Evolutionary conservation across 2,329 filamentous ascomycete species (phyloP), one percentile per base, ranked within the genome.

Genomic region (Ascochyta fabae): DNA sequence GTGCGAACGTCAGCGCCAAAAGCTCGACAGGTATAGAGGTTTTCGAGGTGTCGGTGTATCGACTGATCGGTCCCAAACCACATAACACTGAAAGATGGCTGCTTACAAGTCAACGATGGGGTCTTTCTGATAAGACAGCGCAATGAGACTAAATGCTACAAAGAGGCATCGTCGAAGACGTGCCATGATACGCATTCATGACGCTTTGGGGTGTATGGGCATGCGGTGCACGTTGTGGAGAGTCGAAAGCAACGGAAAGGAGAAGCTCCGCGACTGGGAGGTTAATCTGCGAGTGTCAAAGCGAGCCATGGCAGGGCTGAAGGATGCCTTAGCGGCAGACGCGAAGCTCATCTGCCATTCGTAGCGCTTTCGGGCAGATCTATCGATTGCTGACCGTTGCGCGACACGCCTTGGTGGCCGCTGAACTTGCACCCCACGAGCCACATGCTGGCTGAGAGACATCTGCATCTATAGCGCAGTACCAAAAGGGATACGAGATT

Each of bases 101-200:
- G 56, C 58, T 33, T 48, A 65, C 62, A 78, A 87, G 68, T 84
- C 78, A 23, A 73, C 75, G 44, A 87, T 75, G 4, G 83, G 83
- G 63, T 86, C 79, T 53, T 79, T 68, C 41, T 74, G 69, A 24
- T 68, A 64, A 15, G 69, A 70, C 23, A 27, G 53, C 16, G 63
- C 60, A 48, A 68, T 58, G 49, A 76, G 62, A 53, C 53, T 67
- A 57, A 67, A 55, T 44, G 62, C 64, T 58, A 64, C 61, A 53
- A 75, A 34, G 29, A 71, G 58, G 58, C 60, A 64, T 56, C 58
- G 55, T 51, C 60, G 66, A 51, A 67, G 49, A 53, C 65, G 65
- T 62, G 70, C 65, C 73, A 76, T 76, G 61, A 54, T 62, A 52
- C 49, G 58, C 64, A 55, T 60, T 67, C 67, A 71, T 72, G 54